Percentiles rank a stretch among this genome's conserved stretches.
Conservation (phyloP, 805 yeast species). For the Myxozyma mucilagina region DNA sequence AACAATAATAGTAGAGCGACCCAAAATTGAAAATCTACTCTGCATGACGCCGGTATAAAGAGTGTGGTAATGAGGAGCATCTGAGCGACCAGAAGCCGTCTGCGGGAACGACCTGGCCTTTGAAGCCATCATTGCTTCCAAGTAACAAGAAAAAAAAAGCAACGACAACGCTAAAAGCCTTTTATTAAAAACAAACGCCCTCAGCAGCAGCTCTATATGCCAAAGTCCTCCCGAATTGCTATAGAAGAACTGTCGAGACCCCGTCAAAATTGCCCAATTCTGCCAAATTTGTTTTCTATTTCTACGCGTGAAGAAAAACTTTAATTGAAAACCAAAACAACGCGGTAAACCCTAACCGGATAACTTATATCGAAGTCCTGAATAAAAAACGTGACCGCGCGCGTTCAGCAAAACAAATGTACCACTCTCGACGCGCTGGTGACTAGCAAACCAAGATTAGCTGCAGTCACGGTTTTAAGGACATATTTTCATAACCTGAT, state of each 20-base stretch:
- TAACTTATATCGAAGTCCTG: background rate
- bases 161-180: background rate
- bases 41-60: slow-evolving; percentile 28
- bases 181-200: background rate
- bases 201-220: background rate
- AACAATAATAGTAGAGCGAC: slow-evolving; percentile 18
- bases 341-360: slow-evolving; percentile 1
- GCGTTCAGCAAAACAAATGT: background rate
- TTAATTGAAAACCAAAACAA: background rate
- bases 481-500: background rate
- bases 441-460: background rate
- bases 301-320: slow-evolving; percentile 1
- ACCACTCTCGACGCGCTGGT: background rate
- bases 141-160: background rate
- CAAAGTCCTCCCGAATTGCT: background rate
- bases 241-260: background rate
- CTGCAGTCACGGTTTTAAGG: background rate
- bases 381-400: slow-evolving; percentile 12
- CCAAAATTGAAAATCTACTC: slow-evolving; percentile 28
- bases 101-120: slow-evolving; percentile 27
- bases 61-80: slow-evolving; percentile 32
- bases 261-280: background rate
- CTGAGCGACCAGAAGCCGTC: slow-evolving; percentile 24
- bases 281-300: background rate
- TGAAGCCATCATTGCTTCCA: slow-evolving; percentile 20